phyloP scores from a whole-genome alignment of 495 filamentous ascomycete species.

The Immersiella caudata region DNA sequence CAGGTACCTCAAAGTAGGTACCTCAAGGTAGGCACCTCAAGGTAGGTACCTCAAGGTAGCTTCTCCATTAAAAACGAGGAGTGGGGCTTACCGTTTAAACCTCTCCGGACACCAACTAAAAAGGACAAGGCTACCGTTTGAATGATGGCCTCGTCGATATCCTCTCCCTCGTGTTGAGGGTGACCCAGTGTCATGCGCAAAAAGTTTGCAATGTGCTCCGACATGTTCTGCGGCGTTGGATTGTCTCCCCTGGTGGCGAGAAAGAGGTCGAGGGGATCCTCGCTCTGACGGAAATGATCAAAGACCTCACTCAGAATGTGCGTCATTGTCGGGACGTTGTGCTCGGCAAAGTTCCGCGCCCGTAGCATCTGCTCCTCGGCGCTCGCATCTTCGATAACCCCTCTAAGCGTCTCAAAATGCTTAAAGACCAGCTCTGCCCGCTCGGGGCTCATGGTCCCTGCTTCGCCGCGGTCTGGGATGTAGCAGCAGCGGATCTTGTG shows the following conservation, averaged over 20 bases:
- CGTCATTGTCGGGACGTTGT: conserved; percentile 10
- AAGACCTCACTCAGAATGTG: conserved; percentile 5
- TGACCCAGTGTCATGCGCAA: conserved; percentile 14
- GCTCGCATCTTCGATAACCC: not conserved
- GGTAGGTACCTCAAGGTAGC: too few relatives aligned
- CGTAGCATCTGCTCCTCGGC: not conserved
- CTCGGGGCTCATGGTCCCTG: not conserved
- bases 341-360: not conserved
- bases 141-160: not conserved
- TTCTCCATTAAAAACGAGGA: too few relatives aligned
- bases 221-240: conserved; percentile 10
- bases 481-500: conserved; percentile 14
- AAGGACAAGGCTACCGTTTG: not conserved
- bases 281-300: conserved; percentile 4
- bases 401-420: not conserved
- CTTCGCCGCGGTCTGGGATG: conserved; percentile 6
- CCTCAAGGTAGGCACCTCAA: too few relatives aligned
- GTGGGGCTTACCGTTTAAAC: not conserved
- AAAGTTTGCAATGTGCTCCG: conserved; percentile 15
- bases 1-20: too few relatives aligned
- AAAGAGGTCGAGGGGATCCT: conserved; percentile 7
- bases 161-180: not conserved
- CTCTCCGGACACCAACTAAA: not conserved
- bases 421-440: not conserved
- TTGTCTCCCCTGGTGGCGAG: conserved; percentile 8